Percentiles rank a stretch among this genome's conserved stretches.
These are phyloP conservation scores for Sporobolomyces pararoseus DNA, from an alignment of 768 basidiomycete genomes.

Conservation along the genomic window DNA sequence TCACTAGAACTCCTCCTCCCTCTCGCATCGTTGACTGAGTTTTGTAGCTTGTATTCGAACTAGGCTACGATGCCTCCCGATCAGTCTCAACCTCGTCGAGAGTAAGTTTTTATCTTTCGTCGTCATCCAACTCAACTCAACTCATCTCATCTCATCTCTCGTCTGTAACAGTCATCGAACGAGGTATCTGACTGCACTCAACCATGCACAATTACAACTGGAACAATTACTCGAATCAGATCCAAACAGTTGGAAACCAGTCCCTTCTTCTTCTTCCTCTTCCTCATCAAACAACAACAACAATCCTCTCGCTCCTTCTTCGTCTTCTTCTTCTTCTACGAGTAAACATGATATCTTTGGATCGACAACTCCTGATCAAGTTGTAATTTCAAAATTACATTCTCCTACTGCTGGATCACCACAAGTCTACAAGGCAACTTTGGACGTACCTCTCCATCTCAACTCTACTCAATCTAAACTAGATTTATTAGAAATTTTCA, in stretches of 20 bases:
- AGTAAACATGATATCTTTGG: too few species aligned
- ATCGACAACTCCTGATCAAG: too few species aligned
- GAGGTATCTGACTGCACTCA: not conserved
- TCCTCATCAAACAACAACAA: conserved; percentile 6
- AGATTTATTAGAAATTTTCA: conserved; percentile 54
- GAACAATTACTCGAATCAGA: not conserved
- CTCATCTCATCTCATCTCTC: not conserved
- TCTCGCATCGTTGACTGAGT: not conserved
- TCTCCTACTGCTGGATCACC: too few species aligned
- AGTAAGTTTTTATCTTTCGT: not conserved
- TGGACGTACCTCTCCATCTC: not conserved
- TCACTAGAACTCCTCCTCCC: too few species aligned
- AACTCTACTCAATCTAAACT: not conserved
- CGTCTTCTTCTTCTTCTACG: not conserved
- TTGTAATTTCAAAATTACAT: too few species aligned
- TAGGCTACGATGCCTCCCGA: not conserved
- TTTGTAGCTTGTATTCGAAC: not conserved
- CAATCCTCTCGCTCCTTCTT: not conserved
- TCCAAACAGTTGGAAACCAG: not conserved
- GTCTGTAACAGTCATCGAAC: not conserved
- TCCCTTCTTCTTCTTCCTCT: too few species aligned
- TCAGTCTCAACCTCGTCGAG: conserved; percentile 2
- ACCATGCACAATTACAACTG: not conserved
- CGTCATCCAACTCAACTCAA: not conserved
- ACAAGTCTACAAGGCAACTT: conserved; percentile 44